Evolutionary conservation across 2,329 filamentous ascomycete genomes (phyloP).

Genomic region (Fusarium goolgardi): DNA sequence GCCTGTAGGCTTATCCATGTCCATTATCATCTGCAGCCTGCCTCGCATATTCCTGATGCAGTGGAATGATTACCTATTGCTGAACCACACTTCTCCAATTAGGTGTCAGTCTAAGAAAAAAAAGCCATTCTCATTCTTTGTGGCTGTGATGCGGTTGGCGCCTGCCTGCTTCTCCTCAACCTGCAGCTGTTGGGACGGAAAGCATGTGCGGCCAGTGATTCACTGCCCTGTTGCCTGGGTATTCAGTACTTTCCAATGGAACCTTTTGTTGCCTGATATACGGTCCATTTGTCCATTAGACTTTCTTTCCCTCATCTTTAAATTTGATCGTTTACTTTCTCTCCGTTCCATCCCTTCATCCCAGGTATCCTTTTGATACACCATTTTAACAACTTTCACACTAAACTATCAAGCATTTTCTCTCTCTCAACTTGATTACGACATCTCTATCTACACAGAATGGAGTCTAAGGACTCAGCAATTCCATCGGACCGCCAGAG

Average conservation of each 20-base stretch:
- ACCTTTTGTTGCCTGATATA: neutral
- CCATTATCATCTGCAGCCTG: slow-evolving; percentile 14
- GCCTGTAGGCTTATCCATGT: slow-evolving; percentile 3
- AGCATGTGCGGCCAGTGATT: slow-evolving; percentile 3
- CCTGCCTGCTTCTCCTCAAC: slow-evolving; percentile 10
- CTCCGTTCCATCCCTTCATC: neutral
- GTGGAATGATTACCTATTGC: slow-evolving; percentile 20
- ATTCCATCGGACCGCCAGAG: slow-evolving; percentile 37
- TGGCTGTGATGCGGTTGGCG: slow-evolving; percentile 20
- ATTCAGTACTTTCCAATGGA: neutral
- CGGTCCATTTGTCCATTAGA: neutral
- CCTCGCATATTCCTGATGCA: slow-evolving; percentile 4
- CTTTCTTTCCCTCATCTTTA: neutral
- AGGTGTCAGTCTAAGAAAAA: neutral
- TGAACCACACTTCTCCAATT: slow-evolving; percentile 15
- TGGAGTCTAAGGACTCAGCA: slow-evolving; percentile 38
- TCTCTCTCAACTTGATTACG: neutral
- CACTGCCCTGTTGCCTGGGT: slow-evolving; percentile 1
- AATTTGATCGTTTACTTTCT: neutral
- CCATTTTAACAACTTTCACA: neutral
- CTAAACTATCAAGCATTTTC: neutral
- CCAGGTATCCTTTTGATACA: neutral
- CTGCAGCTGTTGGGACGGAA: slow-evolving; percentile 1
- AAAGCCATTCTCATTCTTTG: slow-evolving; percentile 4
- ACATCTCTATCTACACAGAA: slow-evolving; percentile 1